Conservation (phyloP, 2,329 filamentous ascomycete species). For the Colletotrichum camelliae region DNA sequence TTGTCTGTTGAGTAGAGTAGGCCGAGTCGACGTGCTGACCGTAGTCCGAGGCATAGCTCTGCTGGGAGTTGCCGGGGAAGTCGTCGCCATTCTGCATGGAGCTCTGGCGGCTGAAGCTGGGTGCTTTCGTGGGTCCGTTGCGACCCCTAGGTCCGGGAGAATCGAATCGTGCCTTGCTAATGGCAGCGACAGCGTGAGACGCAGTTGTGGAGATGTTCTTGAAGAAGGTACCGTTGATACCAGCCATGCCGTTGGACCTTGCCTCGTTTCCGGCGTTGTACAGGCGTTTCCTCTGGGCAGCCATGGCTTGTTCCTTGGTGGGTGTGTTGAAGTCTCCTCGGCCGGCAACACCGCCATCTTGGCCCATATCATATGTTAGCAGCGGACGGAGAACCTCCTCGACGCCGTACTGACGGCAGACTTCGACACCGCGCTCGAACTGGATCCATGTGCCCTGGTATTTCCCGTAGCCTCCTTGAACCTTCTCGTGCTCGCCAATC, state of each 20-base stretch:
- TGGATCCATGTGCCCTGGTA: slow-evolving; percentile 99
- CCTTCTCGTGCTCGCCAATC: slow-evolving; percentile 96
- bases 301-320: slow-evolving; percentile 99
- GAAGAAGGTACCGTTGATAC: slow-evolving; percentile 84
- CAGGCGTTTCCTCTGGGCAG: slow-evolving; percentile 88
- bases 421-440: slow-evolving; percentile 89
- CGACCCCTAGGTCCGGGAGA: slow-evolving; percentile 76
- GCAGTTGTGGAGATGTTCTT: slow-evolving; percentile 95
- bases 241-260: slow-evolving; percentile 61
- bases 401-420: slow-evolving; percentile 82
- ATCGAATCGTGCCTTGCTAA: slow-evolving; percentile 94
- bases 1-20: slow-evolving; percentile 65
- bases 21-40: slow-evolving; percentile 75
- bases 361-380: slow-evolving; percentile 80
- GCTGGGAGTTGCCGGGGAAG: slow-evolving; percentile 78
- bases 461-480: slow-evolving; percentile 97
- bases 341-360: slow-evolving; percentile 74
- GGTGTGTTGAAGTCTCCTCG: slow-evolving; percentile 87
- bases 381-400: slow-evolving; percentile 78
- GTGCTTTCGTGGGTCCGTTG: slow-evolving; percentile 68
- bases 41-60: slow-evolving; percentile 80
- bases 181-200: slow-evolving; percentile 90
- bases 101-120: slow-evolving; percentile 74
- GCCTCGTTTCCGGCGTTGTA: slow-evolving; percentile 79
- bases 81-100: slow-evolving; percentile 75